Evolutionary conservation across 768 basidiomycete species (phyloP), one percentile per base, ranked within the genome.

Genomic region (Auricularia auricula-judae): DNA sequence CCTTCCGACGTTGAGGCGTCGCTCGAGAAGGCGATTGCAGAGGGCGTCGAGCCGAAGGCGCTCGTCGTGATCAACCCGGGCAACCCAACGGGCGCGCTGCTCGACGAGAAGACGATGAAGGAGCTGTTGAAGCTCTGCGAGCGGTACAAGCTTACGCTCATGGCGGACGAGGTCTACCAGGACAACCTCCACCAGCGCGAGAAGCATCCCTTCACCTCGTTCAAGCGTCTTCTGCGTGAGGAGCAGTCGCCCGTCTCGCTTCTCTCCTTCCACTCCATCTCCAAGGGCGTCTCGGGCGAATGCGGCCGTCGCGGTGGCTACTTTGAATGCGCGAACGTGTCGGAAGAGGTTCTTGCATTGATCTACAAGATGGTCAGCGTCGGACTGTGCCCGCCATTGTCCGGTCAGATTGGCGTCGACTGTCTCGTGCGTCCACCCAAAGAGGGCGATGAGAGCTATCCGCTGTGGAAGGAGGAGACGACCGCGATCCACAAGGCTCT

Each of bases 131-230:
- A 84, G 34, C 75, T 98, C 10, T 96, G 93, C 76, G 90, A 94
- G 72, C 80, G 89, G 68, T 79, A 98, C 76, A 79, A 80, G 5
- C 85, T 99, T 65, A 88, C 96, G 23, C 84, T 99, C 62, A 84
- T 98, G 68, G 96, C 96, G 0, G 96, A 99, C 75, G 96, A 99
- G 75, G 96, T 99, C n/a, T 98, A 99, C 81, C 96, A 99, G 76
- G 78, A 78, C 69, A 98, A 98, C 79, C 82, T 98, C 54, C 94
- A 95, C 78, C 79, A 81, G 56, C 79, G 76, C 51, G 71, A 74
- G 2, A 79, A 79, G 1, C 85, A 89, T 73, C 82, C 89, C 0
- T 99, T 99, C 82, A 84, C 86, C 61, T 93, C 90, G 10, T 98
- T 99, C 84, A 98, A 98, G 75, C 89, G 93, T 76, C 81, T 92